Evolutionary conservation across 768 basidiomycete species (phyloP).

Genomic region (Trametes punicea): DNA sequence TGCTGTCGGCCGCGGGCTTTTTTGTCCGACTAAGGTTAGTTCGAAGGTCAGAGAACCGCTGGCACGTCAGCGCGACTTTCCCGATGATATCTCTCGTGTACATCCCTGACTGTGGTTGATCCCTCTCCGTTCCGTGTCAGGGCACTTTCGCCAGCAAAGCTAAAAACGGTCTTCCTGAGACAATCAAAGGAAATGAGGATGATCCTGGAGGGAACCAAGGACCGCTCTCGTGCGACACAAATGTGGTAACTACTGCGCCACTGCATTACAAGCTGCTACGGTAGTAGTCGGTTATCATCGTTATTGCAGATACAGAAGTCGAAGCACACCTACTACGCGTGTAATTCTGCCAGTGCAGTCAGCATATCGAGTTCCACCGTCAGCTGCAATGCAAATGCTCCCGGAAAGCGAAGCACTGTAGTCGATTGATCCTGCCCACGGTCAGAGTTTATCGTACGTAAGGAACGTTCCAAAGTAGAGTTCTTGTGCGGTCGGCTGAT

Average conservation of each 20-base stretch:
- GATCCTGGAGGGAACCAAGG: constrained; percentile 22
- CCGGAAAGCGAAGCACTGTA: neutral
- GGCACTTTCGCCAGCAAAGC: too few relatives aligned
- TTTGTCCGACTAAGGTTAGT: neutral
- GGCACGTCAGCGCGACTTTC: neutral
- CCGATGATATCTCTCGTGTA: neutral
- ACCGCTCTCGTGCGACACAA: constrained; percentile 18
- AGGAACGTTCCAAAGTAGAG: neutral
- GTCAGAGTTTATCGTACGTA: neutral
- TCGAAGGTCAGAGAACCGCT: neutral
- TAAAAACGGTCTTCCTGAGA: neutral
- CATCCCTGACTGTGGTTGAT: constrained; percentile 1
- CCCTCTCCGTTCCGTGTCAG: neutral
- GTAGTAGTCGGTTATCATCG: too few relatives aligned
- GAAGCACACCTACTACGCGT: too few relatives aligned
- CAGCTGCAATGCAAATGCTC: too few relatives aligned
- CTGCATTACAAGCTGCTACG: constrained; percentile 10
- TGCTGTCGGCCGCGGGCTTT: neutral
- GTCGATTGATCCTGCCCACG: neutral
- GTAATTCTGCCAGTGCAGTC: too few relatives aligned
- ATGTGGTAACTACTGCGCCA: constrained; percentile 21
- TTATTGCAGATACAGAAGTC: too few relatives aligned
- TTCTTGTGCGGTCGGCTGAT: constrained; percentile 4
- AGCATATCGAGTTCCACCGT: too few relatives aligned
- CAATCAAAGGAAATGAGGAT: constrained; percentile 10